Evolutionary conservation across 768 basidiomycete species (phyloP), one percentile per base, ranked within the genome.

Genomic region (Termitomyces sp.): DNA sequence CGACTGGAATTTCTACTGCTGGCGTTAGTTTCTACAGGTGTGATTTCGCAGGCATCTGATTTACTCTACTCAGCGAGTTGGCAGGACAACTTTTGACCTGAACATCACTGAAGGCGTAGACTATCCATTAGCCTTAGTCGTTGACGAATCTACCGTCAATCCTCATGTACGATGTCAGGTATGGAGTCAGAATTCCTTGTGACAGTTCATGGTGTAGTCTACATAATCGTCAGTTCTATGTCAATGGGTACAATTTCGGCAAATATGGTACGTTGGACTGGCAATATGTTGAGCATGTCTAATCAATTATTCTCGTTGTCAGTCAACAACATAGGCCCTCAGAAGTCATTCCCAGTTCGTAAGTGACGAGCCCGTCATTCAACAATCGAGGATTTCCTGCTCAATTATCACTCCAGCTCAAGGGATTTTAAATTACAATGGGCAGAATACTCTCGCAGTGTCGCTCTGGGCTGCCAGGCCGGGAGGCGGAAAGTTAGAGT

Each of bases 11-110:
- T 40, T 68, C 73, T 5, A 61, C 70, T 8, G 75, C 79, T 7
- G 82, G 82, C 26, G 79, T 82, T 38, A 70, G 68, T 53, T 81
- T 83, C 68, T 82, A 77, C 61, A 76, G 79, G 79, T 77, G 61
- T 46, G 50, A 52, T 23, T 41, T 2, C 28, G 38, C 35, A 3
- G 2, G 13, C 8, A 10, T 23, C 18, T 23, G 14, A 6, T 28
- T 26, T 13, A n/a, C 16, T 41, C 14, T 47, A 23, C 41, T n/a
- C 33, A 57, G 38, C 14, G 12, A 28, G 46, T 23, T 36, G 12
- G 62, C 48, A 75, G 76, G 48, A 77, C 77, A 14, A 72, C 76
- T 0, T 83, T 82, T 63, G 66, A 71, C 30, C 67, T 82, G 60
- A 68, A 75, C 62, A 68, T 83, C 10, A 78, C 81, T 3, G 51